Evolutionary conservation across 495 filamentous ascomycete genomes (phyloP).

Genomic region (Penicillium dipodomyicola): DNA sequence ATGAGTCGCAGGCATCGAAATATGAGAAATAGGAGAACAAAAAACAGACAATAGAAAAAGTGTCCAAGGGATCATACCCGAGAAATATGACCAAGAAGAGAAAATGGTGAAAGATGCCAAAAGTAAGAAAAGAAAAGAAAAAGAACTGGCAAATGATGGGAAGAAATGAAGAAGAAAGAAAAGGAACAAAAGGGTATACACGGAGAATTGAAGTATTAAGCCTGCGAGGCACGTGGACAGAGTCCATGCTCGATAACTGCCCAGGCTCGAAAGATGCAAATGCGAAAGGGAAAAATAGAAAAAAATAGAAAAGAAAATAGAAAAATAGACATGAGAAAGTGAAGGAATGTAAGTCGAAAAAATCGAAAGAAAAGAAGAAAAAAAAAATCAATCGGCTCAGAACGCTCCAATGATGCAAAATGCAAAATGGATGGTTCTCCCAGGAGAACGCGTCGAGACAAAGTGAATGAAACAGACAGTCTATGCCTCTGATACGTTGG

Average conservation of each 20-base stretch:
- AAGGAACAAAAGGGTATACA: conserved; percentile 29
- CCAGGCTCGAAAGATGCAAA: conserved; percentile 21
- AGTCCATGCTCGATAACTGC: conserved; percentile 26
- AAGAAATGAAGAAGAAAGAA: neutral
- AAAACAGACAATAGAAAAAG: no score
- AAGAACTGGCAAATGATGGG: conserved; percentile 7
- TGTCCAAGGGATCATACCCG: conserved; percentile 3
- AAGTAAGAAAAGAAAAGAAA: conserved; percentile 12
- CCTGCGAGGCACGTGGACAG: conserved; percentile 21
- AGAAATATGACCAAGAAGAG: conserved; percentile 16
- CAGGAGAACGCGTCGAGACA: conserved; percentile 6
- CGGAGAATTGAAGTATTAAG: conserved; percentile 30
- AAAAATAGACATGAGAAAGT: conserved; percentile 14
- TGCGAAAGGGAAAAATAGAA: conserved; percentile 3
- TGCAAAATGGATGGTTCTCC: conserved; percentile 14
- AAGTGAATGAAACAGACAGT: conserved; percentile 14
- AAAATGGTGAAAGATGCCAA: conserved; percentile 13
- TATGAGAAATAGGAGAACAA: neutral
- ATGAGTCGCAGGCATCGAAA: conserved; percentile 3
- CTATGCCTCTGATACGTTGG: conserved; percentile 37
- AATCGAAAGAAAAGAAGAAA: neutral
- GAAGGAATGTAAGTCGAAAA: conserved; percentile 4
- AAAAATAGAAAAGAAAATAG: conserved; percentile 6
- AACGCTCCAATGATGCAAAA: conserved; percentile 23
- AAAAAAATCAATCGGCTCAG: conserved; percentile 12